Evolutionary conservation across 2,329 filamentous ascomycete species (phyloP), one percentile per base, ranked within the genome.

Genomic region (Malbranchea zuffiana): DNA sequence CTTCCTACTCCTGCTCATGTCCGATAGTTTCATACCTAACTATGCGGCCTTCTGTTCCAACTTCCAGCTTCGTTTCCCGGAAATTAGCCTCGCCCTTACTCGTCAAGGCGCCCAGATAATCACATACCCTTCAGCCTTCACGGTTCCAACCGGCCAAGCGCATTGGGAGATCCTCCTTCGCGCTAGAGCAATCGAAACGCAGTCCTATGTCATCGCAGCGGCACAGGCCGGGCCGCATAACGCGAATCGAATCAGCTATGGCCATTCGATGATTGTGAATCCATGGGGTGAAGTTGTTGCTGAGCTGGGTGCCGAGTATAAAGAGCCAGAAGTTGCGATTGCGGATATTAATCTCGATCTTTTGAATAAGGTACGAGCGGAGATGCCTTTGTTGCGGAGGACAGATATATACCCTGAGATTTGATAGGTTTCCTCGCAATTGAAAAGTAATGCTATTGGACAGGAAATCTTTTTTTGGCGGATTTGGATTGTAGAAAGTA

Each of bases 111-210:
- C 85, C 1, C 77, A 94, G 44, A 65, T 94, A 36, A 65, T 95
- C 33, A 76, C 84, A 0, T 95, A 88, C 53, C 88, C 88, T 0
- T 88, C 82, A 4, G 88, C 88, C 3, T 96, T 95, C 54, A 94
- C 87, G 0, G 71, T 92, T 0, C 76, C 80, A 1, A 95, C 88
- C 0, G 88, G 88, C 0, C 69, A 68, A 39, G 82, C 82, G 1
- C 88, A 95, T 61, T 96, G 88, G 88, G 77, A 85, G 51, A 67
- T 75, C 2, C 63, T 96, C 4, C 65, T 95, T 10, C 69, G 82
- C 18, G 78, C 84, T 3, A 69, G 88, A 31, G 88, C 88, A 6
- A 84, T 95, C 42, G 88, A 95, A 66, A 85, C 80, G 12, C 82
- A 95, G 61, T 76, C 77, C 38, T 96, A 83, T 66, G 78, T 95